Evolutionary conservation across 495 filamentous ascomycete species (phyloP), one percentile per base, ranked within the genome.

Genomic region (Daldinia concentrica): DNA sequence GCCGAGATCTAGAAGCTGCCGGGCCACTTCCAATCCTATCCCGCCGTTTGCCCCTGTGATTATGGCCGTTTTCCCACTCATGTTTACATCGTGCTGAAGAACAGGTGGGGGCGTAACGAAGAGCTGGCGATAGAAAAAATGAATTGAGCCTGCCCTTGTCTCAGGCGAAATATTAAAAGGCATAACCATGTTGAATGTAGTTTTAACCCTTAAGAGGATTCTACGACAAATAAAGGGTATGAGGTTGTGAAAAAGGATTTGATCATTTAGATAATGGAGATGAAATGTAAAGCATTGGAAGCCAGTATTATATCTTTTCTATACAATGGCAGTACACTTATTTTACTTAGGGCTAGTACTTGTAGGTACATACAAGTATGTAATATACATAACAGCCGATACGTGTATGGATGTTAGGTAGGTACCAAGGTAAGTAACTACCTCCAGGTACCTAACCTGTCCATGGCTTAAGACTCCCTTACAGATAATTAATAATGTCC

Each of bases 11-110:
- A 45, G 41, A 8, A 45, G 41, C 7, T 45, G 41, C 8, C 41
- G 41, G 2, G n/a, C 41, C 7, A 9, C 41, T 45, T 45, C 41
- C 2, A 45, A 19, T 45, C 41, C 41, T 45, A 45, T 45, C 6
- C 41, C 41, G 41, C 41, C 41, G n/a, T 45, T 45, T 45, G 41
- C 41, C 41, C 41, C 41, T 19, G 41, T 45, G 17, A 45, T 45
- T 9, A 45, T 45, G 41, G 41, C 41, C n/a, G 41, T 45, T 17
- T 45, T 45, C n/a, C 41, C 41, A 19, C 41, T 22, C 3, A 45
- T 11, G n/a, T 45, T 19, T 22, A 45, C 17, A 45, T 45, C 41
- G 17, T 17, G n/a, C n/a, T 45, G 41, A 2, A 9, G 65, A 63
- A 45, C 41, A 2, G 41, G 41, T 3, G 41, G 41, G 17, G 41